Base-by-base conservation (phyloP, 2,329 filamentous ascomycete genomes). In the Hymenoscyphus infarciens region DNA sequence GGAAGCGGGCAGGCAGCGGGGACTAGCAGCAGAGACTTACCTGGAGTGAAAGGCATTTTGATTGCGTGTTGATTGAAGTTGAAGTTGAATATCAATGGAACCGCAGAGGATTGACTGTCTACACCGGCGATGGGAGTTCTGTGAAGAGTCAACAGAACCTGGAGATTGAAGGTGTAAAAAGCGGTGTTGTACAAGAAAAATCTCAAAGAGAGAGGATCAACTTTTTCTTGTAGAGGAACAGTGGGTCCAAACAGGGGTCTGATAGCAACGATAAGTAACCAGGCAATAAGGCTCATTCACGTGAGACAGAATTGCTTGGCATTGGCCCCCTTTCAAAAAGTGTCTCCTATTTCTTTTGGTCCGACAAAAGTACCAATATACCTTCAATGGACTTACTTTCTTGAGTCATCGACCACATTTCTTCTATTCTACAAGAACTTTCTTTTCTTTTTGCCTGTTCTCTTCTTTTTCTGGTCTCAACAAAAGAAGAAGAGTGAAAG, bases 1-100 rank as follows among this genome's bases (percentile, higher is more conserved):
- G 35, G 56, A 42, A 31, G n/a, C 31, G 10, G 45, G 19, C 45
- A 25, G 45, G 45, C 45, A 52, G 45, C 45, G 45, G 45, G 45
- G 45, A 52, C 45, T 22, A 52, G 45, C 45, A 52, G 45, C 19
- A 35, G 22, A 6, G 52, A 66, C 61, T 68, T 68, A 74, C 69
- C 71, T 67, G 85, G 83, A 73, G 83, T 74, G 68, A 81, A 76
- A 77, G 83, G 79, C 84, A 87, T 87, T 70, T 71, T 80, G 71
- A 64, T 52, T 54, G 55, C 38, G 63, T 53, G 62, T 6, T 31
- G 11, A 22, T 39, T 52, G n/a, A n/a, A n/a, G n/a, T 31, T 10
- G 5, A 39, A 31, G 38, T 15, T 22, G 19, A 25, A 15, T 52
- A 25, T 52, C 19, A 52, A 52, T 52, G 10, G 16, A 8, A 49